Base-by-base conservation (phyloP, 257 asterid genomes). In the Salvia hispanica region DNA sequence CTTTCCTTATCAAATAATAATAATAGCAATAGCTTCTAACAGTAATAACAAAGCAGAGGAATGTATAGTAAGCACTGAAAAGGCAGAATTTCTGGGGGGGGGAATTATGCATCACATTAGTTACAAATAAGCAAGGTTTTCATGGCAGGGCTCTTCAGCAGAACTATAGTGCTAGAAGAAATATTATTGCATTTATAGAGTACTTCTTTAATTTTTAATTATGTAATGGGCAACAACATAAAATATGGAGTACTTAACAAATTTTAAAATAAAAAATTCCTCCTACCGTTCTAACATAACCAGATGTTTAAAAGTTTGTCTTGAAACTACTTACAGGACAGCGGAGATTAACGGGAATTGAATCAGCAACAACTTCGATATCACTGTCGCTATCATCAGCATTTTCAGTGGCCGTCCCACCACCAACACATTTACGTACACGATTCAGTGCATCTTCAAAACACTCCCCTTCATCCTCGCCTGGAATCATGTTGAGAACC, bases 351-450 rank as follows among this genome's bases (percentile, higher is more conserved):
- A 95, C 96, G 70, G 99, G 88, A 64, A 91, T 84, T 72, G 43
- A 91, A 74, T 91, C 99, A 76, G 99, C 96, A 76, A 95, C 95
- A 69, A 95, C 97, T 91, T 95, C 99, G 78, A 95, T 76, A 76
- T 95, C 99, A 67, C 96, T 89, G 85, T 95, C 98, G 55, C 97
- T 86, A 58, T 95, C 98, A 61, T 90, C 99, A 83, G 99, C 98
- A 82, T 88, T 86, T 83, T 91, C 97, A 46, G 92, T 83, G 64
- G 85, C 76, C 58, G 88, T 62, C 60, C 98, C 98, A 74, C 98
- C 96, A 77, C 98, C 96, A 78, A 82, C 87, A 80, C 88, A 82
- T 71, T 85, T 70, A 68, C 82, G 78, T 62, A 84, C 90, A 44
- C 99, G 98, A 76, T 89, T 82, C 64, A 95, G 79, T 42, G 99